A percentile compares a stretch with the other conserved stretches of the same genome.
Conservation (phyloP, 1,139 yeast species). For the Candida tropicalis region DNA sequence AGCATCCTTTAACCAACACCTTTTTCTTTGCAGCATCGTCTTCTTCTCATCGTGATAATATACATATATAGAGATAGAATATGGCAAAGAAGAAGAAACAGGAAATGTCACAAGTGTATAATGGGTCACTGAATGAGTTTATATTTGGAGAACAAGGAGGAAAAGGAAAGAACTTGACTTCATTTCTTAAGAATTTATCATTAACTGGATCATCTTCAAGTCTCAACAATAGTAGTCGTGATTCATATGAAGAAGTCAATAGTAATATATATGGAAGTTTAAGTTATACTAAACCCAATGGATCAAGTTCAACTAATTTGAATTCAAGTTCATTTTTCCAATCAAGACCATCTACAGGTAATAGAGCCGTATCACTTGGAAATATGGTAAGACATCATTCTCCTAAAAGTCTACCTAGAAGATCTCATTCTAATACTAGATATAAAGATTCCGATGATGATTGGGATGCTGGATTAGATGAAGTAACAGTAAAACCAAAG, state of each 20-base stretch:
- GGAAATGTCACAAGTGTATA: slow-evolving; percentile 65
- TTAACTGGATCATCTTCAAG: slow-evolving; percentile 24
- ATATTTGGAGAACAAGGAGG: slow-evolving; percentile 72
- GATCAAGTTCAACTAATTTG: slow-evolving; percentile 13
- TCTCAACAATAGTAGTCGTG: slow-evolving; percentile 4
- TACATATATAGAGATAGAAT: too few relatives aligned
- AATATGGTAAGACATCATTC: background rate
- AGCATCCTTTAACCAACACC: too few relatives aligned
- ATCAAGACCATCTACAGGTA: slow-evolving; percentile 18
- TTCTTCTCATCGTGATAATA: too few relatives aligned
- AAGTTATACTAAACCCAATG: slow-evolving; percentile 24
- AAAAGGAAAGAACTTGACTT: slow-evolving; percentile 60
- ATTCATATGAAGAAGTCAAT: slow-evolving; percentile 31
- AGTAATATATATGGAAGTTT: slow-evolving; percentile 46
- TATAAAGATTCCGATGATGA: slow-evolving; percentile 81
- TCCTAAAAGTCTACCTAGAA: slow-evolving; percentile 9
- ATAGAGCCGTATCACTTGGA: slow-evolving; percentile 24
- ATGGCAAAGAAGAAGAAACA: slow-evolving; percentile 46
- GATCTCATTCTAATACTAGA: slow-evolving; percentile 19
- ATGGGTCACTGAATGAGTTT: slow-evolving; percentile 54
- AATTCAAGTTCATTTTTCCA: slow-evolving; percentile 22
- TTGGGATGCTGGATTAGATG: slow-evolving; percentile 87
- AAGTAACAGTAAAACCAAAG: slow-evolving; percentile 21
- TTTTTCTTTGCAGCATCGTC: too few relatives aligned
- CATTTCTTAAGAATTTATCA: slow-evolving; percentile 58